Evolutionary conservation across 2,329 filamentous ascomycete genomes (phyloP).

Genomic region (Juglanconis juglandina): DNA sequence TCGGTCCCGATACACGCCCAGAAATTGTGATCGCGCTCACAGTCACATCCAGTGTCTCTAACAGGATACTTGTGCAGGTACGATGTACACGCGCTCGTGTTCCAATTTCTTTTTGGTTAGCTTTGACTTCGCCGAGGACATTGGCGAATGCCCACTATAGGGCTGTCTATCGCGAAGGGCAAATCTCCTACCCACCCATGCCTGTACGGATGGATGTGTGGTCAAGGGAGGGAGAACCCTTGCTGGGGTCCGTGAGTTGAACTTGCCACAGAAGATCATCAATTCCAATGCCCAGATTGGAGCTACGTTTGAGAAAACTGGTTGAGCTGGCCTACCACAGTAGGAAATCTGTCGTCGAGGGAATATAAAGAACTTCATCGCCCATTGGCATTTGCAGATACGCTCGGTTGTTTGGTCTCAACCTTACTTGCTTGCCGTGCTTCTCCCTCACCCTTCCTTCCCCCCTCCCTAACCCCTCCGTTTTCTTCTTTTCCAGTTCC

Average conservation of each 20-base stretch:
- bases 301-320: conserved; percentile 15
- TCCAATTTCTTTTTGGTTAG: neutral
- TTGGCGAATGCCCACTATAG: neutral
- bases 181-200: conserved; percentile 5
- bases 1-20: conserved; percentile 1
- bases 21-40: neutral
- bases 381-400: neutral
- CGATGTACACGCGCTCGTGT: neutral
- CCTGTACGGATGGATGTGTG: conserved; percentile 8
- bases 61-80: neutral
- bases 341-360: conserved; percentile 10
- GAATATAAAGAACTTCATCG: conserved; percentile 15
- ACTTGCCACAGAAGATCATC: conserved; percentile 12
- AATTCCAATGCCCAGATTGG: conserved; percentile 4
- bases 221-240: conserved; percentile 11
- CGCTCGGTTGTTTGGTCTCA: neutral
- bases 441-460: conserved; percentile 19
- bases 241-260: conserved; percentile 14
- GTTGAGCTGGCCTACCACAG: neutral
- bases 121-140: neutral
- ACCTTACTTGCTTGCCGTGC: conserved; percentile 16
- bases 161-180: conserved; percentile 4
- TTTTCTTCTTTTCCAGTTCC: conserved; percentile 14
- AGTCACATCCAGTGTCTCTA: neutral
- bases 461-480: conserved; percentile 9